Base-by-base conservation (phyloP, 192 early-diverging fungal genomes). In the Coemansia sp. region DNA sequence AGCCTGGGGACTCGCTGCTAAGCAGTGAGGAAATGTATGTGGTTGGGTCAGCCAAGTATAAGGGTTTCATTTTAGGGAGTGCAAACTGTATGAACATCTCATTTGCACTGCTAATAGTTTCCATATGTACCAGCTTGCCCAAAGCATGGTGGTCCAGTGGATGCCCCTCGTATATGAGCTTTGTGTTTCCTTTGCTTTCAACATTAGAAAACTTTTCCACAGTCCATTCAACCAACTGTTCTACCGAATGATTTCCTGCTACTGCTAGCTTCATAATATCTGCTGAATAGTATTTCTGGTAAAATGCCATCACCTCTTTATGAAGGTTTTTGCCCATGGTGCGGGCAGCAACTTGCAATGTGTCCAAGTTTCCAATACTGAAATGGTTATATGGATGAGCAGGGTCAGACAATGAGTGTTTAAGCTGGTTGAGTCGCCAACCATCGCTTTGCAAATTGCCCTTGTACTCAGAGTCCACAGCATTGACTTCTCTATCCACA, bases 401-500 rank as follows among this genome's bases (percentile, higher is more conserved):
- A 0, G 85, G 87, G 62, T 88, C 85, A 14, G 38, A 23, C 22
- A 73, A 25, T 2, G 41, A 29, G 17, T 41, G 14, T 4, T 14
- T 2, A 5, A 67, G 24, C 6, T 59, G n/a, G 6, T n/a, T 2
- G 75, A 37, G 11, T 4, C 62, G 23, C 43, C 39, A 54, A 48
- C 5, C 1, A 8, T 94, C 92, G 14, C 72, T 72, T 62, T 93
- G 93, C 21, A 92, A 50, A 64, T 93, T 91, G 57, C 91, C 89
- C 59, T 93, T 93, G 79, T 91, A 90, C 62, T 98, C 96, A 1
- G 94, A 95, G 72, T 98, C 92, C 7, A 98, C 93, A 1, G 93
- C 93, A n/a, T 86, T 80, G 57, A 96, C 67, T 72, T 98, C 94
- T 22, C 91, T 84, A 24, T 94, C 93, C 12, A 89, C 92, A 60